These are phyloP conservation scores for Diaporthe sp. DNA, from an alignment of 2,329 filamentous ascomycete genomes.

Conservation along the genomic window DNA sequence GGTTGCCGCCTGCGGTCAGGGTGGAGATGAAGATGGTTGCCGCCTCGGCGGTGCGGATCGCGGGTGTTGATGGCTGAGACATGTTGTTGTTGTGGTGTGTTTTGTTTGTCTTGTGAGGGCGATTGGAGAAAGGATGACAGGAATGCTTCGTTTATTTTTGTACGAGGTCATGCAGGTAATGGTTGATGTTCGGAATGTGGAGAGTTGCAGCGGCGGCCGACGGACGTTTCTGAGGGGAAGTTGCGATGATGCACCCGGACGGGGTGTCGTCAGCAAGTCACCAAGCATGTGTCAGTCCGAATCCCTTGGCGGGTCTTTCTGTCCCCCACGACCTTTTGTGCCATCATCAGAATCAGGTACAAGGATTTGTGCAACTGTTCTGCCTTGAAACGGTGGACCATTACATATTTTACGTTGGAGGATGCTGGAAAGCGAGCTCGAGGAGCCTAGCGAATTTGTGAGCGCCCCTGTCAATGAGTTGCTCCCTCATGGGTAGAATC, in stretches of 20 bases:
- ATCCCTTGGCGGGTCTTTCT: neutral
- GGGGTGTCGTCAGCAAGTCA: neutral
- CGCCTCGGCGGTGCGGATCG: slow-evolving; percentile 60
- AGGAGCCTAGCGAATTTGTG: neutral
- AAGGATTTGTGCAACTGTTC: neutral
- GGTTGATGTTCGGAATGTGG: neutral
- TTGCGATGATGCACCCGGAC: slow-evolving; percentile 8
- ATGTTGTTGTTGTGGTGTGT: neutral
- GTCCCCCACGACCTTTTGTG: neutral
- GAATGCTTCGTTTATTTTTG: neutral
- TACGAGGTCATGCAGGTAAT: neutral
- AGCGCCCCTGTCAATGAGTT: neutral
- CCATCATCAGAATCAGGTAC: neutral
- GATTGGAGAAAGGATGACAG: neutral
- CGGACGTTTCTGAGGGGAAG: slow-evolving; percentile 22
- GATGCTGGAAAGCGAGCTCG: neutral
- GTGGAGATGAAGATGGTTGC: slow-evolving; percentile 64
- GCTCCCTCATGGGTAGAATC: neutral
- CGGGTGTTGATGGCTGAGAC: slow-evolving; percentile 6
- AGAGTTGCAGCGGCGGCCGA: neutral
- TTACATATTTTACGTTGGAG: neutral
- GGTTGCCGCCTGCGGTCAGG: slow-evolving; percentile 54
- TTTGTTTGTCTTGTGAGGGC: neutral
- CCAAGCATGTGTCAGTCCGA: neutral
- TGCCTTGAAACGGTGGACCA: neutral